phyloP scores from a whole-genome alignment of 1,139 yeast species.

The Yamadazyma blattariae region DNA sequence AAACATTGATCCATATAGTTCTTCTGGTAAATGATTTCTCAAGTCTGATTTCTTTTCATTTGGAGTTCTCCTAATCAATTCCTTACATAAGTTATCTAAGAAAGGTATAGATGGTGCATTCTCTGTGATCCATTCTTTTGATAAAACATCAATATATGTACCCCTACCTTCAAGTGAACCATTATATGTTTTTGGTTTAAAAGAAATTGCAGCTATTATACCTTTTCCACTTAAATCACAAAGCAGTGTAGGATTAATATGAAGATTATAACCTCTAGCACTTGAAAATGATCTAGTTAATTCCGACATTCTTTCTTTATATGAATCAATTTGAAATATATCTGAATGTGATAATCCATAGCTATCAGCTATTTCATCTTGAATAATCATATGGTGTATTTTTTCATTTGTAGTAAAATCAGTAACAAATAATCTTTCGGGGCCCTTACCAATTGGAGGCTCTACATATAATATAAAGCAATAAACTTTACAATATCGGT shows the following conservation, averaged over 20 bases:
- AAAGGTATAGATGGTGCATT: background rate
- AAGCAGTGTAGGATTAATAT: background rate
- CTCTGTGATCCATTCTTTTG: background rate
- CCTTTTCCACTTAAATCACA: conserved; percentile 1
- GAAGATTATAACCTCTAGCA: background rate
- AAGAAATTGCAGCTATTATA: conserved; percentile 2
- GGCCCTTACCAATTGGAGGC: conserved; percentile 7
- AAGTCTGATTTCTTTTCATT: background rate
- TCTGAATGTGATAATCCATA: background rate
- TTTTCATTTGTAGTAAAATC: conserved; percentile 19
- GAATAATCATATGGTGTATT: conserved; percentile 1
- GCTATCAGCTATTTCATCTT: background rate
- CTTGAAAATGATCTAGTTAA: background rate
- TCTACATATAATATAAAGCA: conserved; percentile 3
- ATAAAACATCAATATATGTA: conserved; percentile 2
- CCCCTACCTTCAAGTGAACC: conserved; percentile 9
- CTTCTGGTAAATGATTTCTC: background rate
- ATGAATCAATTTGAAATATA: conserved; percentile 2
- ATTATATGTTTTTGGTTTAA: conserved; percentile 6
- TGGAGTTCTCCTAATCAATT: background rate
- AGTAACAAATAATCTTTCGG: conserved; percentile 16
- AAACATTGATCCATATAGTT: background rate
- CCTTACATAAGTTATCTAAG: background rate
- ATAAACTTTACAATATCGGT: background rate
- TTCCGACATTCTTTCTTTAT: conserved; percentile 3